Evolutionary conservation across 306 rosid species (phyloP).

Genomic region (Pueraria montana): DNA sequence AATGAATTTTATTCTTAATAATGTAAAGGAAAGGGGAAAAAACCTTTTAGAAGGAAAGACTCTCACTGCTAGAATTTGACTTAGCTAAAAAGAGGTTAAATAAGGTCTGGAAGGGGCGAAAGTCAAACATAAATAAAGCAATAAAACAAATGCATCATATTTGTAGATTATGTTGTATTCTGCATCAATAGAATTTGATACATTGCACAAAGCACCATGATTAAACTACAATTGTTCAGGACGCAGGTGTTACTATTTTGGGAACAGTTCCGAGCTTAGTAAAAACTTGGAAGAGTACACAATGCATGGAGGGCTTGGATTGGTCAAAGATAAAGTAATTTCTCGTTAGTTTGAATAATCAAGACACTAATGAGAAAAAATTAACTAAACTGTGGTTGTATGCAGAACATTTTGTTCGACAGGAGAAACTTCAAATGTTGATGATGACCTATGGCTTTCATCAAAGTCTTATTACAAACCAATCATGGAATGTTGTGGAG

Average conservation of each 20-base stretch:
- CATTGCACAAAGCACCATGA: slow-evolving; percentile 3
- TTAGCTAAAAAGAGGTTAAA: not conserved
- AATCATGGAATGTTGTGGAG: slow-evolving; percentile 84
- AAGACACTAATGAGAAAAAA: slow-evolving; percentile 1
- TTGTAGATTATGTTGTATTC: not conserved
- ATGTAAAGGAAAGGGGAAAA: not conserved
- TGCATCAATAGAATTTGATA: slow-evolving; percentile 5
- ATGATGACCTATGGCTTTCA: slow-evolving; percentile 97
- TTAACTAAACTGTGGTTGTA: slow-evolving; percentile 42
- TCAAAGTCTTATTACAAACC: slow-evolving; percentile 84
- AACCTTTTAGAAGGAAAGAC: not conserved
- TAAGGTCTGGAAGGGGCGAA: slow-evolving; percentile 3
- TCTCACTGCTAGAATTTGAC: too few species aligned
- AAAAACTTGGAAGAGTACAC: slow-evolving; percentile 88
- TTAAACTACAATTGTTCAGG: slow-evolving; percentile 61
- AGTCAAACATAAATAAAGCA: not conserved
- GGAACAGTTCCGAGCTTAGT: slow-evolving; percentile 98
- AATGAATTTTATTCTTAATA: not conserved
- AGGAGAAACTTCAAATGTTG: slow-evolving; percentile 88
- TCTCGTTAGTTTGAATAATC: slow-evolving; percentile 13
- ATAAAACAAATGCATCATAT: not conserved
- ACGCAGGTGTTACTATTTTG: slow-evolving; percentile 89
- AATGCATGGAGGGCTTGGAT: slow-evolving; percentile 87
- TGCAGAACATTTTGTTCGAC: slow-evolving; percentile 77
- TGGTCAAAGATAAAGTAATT: slow-evolving; percentile 92